phyloP scores from a whole-genome alignment of 495 filamentous ascomycete species.

The Xylona heveae region DNA sequence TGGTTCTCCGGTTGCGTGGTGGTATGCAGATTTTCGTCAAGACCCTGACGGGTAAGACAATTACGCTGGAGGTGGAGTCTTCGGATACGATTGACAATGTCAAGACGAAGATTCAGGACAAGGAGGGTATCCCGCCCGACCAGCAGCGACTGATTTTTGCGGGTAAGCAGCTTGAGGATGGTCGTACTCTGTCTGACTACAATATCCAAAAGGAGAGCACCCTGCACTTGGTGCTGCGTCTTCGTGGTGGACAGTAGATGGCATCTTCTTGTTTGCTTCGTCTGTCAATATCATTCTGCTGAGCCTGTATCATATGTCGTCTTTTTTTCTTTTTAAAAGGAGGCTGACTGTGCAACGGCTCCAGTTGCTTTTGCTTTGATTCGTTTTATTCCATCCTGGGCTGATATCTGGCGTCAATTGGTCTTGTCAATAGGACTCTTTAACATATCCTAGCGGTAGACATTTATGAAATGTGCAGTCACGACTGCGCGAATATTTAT shows the following conservation, averaged over 20 bases:
- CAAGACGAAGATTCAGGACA: constrained; percentile 83
- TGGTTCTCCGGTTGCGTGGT: constrained; percentile 92
- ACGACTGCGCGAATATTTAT: too few relatives aligned
- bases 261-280: constrained; percentile 1
- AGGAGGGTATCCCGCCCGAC: constrained; percentile 78
- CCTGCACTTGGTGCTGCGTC: constrained; percentile 68
- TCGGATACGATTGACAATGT: constrained; percentile 89
- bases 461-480: too few relatives aligned
- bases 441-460: too few relatives aligned
- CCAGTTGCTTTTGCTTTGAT: too few relatives aligned
- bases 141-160: constrained; percentile 83
- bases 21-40: constrained; percentile 96
- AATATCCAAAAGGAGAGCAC: constrained; percentile 91
- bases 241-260: constrained; percentile 59
- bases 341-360: too few relatives aligned
- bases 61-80: constrained; percentile 73
- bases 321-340: too few relatives aligned
- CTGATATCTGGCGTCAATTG: too few relatives aligned
- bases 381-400: too few relatives aligned
- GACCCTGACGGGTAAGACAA: constrained; percentile 83
- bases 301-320: too few relatives aligned
- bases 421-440: too few relatives aligned
- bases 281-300: too few relatives aligned
- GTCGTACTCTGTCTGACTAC: constrained; percentile 67
- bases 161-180: constrained; percentile 80